phyloP scores from a whole-genome alignment of 2,329 filamentous ascomycete species.

The Diaporthe citrichinensis region DNA sequence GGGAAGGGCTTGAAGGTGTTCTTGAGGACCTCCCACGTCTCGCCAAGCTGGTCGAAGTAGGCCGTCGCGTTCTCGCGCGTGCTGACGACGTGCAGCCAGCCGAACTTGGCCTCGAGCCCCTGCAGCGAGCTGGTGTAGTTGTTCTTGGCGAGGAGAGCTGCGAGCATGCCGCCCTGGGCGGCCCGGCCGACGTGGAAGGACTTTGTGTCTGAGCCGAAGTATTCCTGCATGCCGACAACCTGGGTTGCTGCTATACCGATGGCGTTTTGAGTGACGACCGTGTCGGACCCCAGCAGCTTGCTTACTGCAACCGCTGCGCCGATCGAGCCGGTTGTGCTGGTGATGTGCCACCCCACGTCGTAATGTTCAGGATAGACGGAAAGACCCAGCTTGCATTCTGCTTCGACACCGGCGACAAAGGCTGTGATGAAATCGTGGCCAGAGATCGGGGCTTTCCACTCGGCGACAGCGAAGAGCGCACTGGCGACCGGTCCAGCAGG shows the following conservation, averaged over 20 bases:
- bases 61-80: slow-evolving; percentile 46
- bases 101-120: slow-evolving; percentile 65
- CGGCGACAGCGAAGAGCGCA: slow-evolving; percentile 63
- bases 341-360: slow-evolving; percentile 70
- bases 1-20: slow-evolving; percentile 72
- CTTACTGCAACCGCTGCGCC: slow-evolving; percentile 66
- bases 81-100: slow-evolving; percentile 67
- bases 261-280: slow-evolving; percentile 60
- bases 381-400: slow-evolving; percentile 65
- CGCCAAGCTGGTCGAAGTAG: slow-evolving; percentile 17
- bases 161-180: slow-evolving; percentile 64
- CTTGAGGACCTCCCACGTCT: slow-evolving; percentile 64
- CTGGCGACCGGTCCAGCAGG: slow-evolving; percentile 65
- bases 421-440: slow-evolving; percentile 65
- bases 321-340: slow-evolving; percentile 64
- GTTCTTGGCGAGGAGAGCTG: slow-evolving; percentile 55
- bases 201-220: slow-evolving; percentile 70
- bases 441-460: slow-evolving; percentile 55
- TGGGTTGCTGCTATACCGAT: slow-evolving; percentile 68
- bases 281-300: slow-evolving; percentile 59
- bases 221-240: slow-evolving; percentile 66
- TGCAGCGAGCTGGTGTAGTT: slow-evolving; percentile 63
- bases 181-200: slow-evolving; percentile 68
- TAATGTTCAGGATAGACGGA: slow-evolving; percentile 69
- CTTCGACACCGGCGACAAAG: slow-evolving; percentile 65